Percentiles rank a stretch among this genome's conserved stretches.
Evolutionary conservation across 2,329 filamentous ascomycete genomes (phyloP).

Genomic region (Penicillium paneum): DNA sequence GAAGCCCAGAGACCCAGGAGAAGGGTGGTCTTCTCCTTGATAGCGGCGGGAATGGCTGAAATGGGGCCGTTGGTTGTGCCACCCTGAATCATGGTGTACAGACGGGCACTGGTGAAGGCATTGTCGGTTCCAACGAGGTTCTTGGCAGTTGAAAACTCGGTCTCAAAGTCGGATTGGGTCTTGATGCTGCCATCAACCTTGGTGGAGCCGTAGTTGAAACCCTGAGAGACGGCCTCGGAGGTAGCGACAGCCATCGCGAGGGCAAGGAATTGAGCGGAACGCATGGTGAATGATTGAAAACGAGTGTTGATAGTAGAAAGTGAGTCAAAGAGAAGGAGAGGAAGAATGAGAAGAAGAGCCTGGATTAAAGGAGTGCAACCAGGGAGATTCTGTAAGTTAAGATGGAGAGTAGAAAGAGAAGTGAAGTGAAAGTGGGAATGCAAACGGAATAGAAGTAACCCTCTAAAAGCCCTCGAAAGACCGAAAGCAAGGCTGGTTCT

Average conservation of each 20-base stretch:
- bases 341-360: slow-evolving; percentile 3
- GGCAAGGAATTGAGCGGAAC: slow-evolving; percentile 33
- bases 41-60: slow-evolving; percentile 75
- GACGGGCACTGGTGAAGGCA: slow-evolving; percentile 48
- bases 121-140: slow-evolving; percentile 37
- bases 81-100: slow-evolving; percentile 61
- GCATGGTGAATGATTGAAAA: slow-evolving; percentile 27
- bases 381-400: slow-evolving; percentile 6
- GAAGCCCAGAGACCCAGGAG: slow-evolving; percentile 84
- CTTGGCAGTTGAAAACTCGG: slow-evolving; percentile 47
- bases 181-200: slow-evolving; percentile 42
- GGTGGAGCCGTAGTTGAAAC: slow-evolving; percentile 50
- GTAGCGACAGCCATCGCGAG: slow-evolving; percentile 34
- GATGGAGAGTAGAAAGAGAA: neutral
- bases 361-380: slow-evolving; percentile 10
- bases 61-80: slow-evolving; percentile 64
- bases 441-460: slow-evolving; percentile 13
- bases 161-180: slow-evolving; percentile 44
- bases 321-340: neutral
- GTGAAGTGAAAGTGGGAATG: neutral
- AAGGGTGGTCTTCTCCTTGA: slow-evolving; percentile 72
- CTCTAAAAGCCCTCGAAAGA: slow-evolving; percentile 7
- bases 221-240: slow-evolving; percentile 39
- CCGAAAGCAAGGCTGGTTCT: slow-evolving; percentile 1
- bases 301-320: slow-evolving; percentile 4